Evolutionary conservation across 371 early-diverging fungal genomes (phyloP), one percentile per base, ranked within the genome.

Genomic region (Syncephalis fuscata): DNA sequence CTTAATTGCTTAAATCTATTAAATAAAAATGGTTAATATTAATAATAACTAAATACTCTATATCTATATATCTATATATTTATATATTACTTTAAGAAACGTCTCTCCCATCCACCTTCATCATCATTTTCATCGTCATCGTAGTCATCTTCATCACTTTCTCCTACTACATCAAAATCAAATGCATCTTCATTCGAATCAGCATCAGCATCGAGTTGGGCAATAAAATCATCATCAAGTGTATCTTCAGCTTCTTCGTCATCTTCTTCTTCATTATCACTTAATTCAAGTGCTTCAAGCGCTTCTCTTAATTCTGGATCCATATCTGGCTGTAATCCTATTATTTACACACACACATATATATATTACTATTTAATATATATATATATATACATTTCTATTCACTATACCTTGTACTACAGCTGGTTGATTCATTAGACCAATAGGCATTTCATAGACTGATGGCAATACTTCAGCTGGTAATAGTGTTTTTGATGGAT

Each of bases 261-360:
- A 56, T 92, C 92, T 19, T 89, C 88, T n/a, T n/a, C n/a, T n/a
- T n/a, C n/a, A n/a, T n/a, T n/a, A n/a, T n/a, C n/a, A n/a, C n/a
- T n/a, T n/a, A n/a, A n/a, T n/a, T n/a, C n/a, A 52, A 95, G 64
- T 2, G 92, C 94, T 53, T 88, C 86, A 44, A 95, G 55, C 0
- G 78, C 80, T 65, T 92, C 89, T 50, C 91, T 79, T 48, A 92
- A 59, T 45, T 78, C 66, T 41, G 71, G 73, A 54, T 82, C 79
- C 82, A 85, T 81, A 44, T 75, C 75, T 2, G 82, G 83, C 50
- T 82, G 81, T 43, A 78, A 56, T n/a, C 84, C 84, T 11, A 48
- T 44, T 3, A n/a, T n/a, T n/a, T n/a, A n/a, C n/a, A n/a, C n/a
- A n/a, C n/a, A n/a, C n/a, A n/a, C n/a, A n/a, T n/a, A n/a, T n/a